Evolutionary conservation across 192 early-diverging fungal species (phyloP).

Genomic region (Phycomyces nitens): DNA sequence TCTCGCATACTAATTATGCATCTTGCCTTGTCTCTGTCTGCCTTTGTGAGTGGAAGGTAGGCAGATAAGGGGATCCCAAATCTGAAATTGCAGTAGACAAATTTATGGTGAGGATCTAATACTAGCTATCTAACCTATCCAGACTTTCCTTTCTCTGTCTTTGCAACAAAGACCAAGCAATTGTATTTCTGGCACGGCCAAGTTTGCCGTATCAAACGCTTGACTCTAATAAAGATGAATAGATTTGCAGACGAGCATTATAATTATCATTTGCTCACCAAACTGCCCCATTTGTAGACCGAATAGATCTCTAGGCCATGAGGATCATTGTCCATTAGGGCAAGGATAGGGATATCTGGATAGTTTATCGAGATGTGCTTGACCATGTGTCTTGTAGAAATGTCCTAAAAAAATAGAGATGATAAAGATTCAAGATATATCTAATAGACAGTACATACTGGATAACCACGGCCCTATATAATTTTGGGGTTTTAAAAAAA

Average conservation of each 20-base stretch:
- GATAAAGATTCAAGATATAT: too few relatives aligned
- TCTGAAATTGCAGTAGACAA: neutral
- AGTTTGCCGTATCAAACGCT: conserved; percentile 13
- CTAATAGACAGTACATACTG: too few relatives aligned
- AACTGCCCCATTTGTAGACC: conserved; percentile 30
- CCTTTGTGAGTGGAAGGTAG: conserved; percentile 7
- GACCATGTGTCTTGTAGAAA: conserved; percentile 24
- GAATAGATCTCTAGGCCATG: conserved; percentile 33
- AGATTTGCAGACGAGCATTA: neutral
- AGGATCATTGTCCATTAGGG: conserved; percentile 34
- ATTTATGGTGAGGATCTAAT: neutral
- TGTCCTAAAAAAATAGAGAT: conserved; percentile 5
- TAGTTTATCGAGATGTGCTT: conserved; percentile 20
- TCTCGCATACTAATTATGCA: conserved; percentile 6
- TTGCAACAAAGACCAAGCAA: conserved; percentile 17
- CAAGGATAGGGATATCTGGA: conserved; percentile 10
- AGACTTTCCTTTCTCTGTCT: conserved; percentile 17
- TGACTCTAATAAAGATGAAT: conserved; percentile 4
- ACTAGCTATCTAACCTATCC: neutral
- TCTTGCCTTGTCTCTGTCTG: conserved; percentile 21
- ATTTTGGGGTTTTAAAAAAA: too few relatives aligned
- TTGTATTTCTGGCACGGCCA: conserved; percentile 20
- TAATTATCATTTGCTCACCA: conserved; percentile 6
- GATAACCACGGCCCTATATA: conserved; percentile 35
- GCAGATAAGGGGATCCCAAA: conserved; percentile 4